phyloP scores from a whole-genome alignment of 805 yeast genomes.

The Yamadazyma insecticola region DNA sequence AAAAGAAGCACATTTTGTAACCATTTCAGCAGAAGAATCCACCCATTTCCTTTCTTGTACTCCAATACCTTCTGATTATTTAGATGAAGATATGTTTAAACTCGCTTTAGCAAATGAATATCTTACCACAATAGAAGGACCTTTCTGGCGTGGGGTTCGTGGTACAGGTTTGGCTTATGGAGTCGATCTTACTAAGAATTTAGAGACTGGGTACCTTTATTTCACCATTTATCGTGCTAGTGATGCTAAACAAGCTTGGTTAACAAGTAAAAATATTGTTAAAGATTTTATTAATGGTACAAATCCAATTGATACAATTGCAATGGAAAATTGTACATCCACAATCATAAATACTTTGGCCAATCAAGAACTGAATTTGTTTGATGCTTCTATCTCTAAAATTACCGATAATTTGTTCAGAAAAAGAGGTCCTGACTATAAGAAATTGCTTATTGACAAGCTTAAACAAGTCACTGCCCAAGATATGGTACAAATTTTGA shows the following conservation, averaged over 20 bases:
- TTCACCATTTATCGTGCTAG: slow-evolving; percentile 78
- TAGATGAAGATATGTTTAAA: slow-evolving; percentile 56
- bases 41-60: slow-evolving; percentile 62
- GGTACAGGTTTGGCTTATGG: slow-evolving; percentile 96
- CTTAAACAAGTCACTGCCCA: slow-evolving; percentile 50
- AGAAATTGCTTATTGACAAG: slow-evolving; percentile 45
- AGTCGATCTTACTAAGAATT: slow-evolving; percentile 53
- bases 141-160: slow-evolving; percentile 93
- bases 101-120: slow-evolving; percentile 71
- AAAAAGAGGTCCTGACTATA: slow-evolving; percentile 67
- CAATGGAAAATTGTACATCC: slow-evolving; percentile 70
- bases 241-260: slow-evolving; percentile 65
- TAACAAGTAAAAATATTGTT: slow-evolving; percentile 62
- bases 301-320: slow-evolving; percentile 49
- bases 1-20: slow-evolving; percentile 54
- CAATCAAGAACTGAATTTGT: slow-evolving; percentile 57
- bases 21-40: slow-evolving; percentile 83
- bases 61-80: slow-evolving; percentile 48
- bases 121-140: slow-evolving; percentile 88
- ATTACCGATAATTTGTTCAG: slow-evolving; percentile 63
- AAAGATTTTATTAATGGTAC: slow-evolving; percentile 54
- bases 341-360: slow-evolving; percentile 72
- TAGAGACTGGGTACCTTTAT: slow-evolving; percentile 63
- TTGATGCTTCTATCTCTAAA: slow-evolving; percentile 61
- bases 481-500: slow-evolving; percentile 47